Evolutionary conservation across 1,284 basidiomycete species (phyloP).

Genomic region (Somion occarium): DNA sequence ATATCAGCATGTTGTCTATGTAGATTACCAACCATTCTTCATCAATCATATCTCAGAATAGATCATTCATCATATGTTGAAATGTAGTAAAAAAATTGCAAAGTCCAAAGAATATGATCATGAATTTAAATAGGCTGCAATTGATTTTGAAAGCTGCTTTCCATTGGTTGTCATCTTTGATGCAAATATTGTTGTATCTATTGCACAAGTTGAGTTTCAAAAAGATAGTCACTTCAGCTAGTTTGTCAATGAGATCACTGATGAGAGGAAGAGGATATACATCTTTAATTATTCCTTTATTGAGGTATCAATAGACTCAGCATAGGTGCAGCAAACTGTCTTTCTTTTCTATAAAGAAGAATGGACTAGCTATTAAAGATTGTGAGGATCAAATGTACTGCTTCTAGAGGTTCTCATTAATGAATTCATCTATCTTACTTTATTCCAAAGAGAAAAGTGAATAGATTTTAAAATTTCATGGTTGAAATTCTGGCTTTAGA

Average conservation of each 20-base stretch:
- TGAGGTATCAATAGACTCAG: conserved; percentile 33
- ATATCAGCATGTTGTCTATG: conserved; percentile 26
- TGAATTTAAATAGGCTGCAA: conserved; percentile 22
- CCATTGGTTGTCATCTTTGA: conserved; percentile 14
- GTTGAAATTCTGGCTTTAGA: conserved; percentile 7
- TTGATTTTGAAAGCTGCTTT: conserved; percentile 17
- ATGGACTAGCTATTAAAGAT: no score
- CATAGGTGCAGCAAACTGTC: conserved; percentile 28
- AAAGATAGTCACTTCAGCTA: conserved; percentile 25
- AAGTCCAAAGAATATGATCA: no score
- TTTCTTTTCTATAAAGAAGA: conserved; percentile 40
- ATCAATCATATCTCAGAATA: no score
- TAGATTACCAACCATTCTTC: no score
- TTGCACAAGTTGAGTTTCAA: no score
- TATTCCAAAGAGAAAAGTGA: conserved; percentile 20
- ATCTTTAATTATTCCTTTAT: conserved; percentile 32
- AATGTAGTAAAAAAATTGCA: conserved; percentile 27
- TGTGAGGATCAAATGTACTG: conserved; percentile 21
- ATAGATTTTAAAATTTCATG: conserved; percentile 18
- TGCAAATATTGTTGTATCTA: no score
- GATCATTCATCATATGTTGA: conserved; percentile 21
- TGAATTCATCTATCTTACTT: conserved; percentile 19
- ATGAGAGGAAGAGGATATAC: conserved; percentile 30
- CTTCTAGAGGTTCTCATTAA: no score
- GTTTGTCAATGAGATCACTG: no score